Base-by-base conservation (phyloP, 371 early-diverging fungal genomes). In the Nematocida homosporus region DNA sequence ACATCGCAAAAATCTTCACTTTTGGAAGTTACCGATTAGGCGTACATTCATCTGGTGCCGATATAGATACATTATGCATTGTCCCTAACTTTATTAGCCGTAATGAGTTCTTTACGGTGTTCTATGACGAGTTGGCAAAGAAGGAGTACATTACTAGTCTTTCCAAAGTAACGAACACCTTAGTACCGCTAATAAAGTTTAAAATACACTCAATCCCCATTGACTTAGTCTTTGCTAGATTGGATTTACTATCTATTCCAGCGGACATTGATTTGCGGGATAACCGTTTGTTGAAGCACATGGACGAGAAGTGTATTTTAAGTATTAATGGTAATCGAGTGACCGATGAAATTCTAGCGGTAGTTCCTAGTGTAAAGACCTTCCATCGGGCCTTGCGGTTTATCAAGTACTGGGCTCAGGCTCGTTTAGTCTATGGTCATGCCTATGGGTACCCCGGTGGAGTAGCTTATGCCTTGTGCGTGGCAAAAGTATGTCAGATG, bases 1-100 rank as follows among this genome's bases (percentile, higher is more conserved):
- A 84, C 59, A 89, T 90, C 64, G 91, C 89, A 44, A 93, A 93
- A 47, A 95, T 97, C 44, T 96, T 91, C 81, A 95, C 99, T 0
- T 99, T 92, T 85, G 99, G 99, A 8, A 94, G 95, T 57, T 99
- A 93, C 83, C 87, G 97, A 48, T 86, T 97, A 6, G 99, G 99
- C 25, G 99, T 95, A 0, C 96, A 99, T 84, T 90, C 90, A 89
- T 27, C 53, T 88, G 93, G 91, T 37, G 88, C 94, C 10, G 99
- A 99, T 90, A 95, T 99, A 67, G 99, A 99, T 88, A 93, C 95
- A 0, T 83, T 99, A 32, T 97, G 97, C 80, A 92, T 97, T 16
- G 92, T 90, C 13, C 97, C 99, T 0, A 88, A 87, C 55, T 91
- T 91, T 84, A 92, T 99, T 0, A 86, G 86, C 63, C 86, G 95